Evolutionary conservation across 306 rosid genomes (phyloP).

Genomic region (Pyrus communis): DNA sequence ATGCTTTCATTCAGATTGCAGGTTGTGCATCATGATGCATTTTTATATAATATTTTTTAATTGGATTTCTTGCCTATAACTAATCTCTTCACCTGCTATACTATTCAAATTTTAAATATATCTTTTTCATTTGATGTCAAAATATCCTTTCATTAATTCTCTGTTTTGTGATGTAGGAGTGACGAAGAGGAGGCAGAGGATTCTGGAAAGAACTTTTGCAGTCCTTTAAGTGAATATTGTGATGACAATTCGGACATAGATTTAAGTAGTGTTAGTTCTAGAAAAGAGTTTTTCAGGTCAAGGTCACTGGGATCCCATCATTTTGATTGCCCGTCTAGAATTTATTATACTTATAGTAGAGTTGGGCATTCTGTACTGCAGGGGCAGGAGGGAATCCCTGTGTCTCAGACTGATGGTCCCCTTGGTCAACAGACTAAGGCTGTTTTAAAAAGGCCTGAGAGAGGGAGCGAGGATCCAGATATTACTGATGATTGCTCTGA

Average conservation of each 20-base stretch:
- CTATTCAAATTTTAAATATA: neutral
- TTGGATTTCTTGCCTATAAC: neutral
- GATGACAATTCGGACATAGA: slow-evolving; percentile 61
- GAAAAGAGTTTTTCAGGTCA: slow-evolving; percentile 45
- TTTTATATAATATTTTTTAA: neutral
- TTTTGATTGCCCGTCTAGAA: slow-evolving; percentile 71
- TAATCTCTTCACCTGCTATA: neutral
- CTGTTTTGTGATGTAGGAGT: slow-evolving; percentile 48
- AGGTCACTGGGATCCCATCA: slow-evolving; percentile 66
- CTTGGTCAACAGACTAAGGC: slow-evolving; percentile 48
- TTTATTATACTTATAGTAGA: slow-evolving; percentile 44
- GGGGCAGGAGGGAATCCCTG: slow-evolving; percentile 39
- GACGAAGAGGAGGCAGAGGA: slow-evolving; percentile 70
- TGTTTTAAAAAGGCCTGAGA: slow-evolving; percentile 59
- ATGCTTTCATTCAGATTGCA: slow-evolving; percentile 5
- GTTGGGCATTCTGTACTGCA: slow-evolving; percentile 57
- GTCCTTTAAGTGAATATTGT: slow-evolving; percentile 68
- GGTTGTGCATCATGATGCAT: neutral
- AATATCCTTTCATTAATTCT: neutral
- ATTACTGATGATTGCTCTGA: slow-evolving; percentile 57
- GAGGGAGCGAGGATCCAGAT: slow-evolving; percentile 48
- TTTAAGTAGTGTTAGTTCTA: slow-evolving; percentile 72
- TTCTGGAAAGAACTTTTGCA: slow-evolving; percentile 53
- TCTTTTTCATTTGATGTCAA: neutral
- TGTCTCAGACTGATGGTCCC: slow-evolving; percentile 35